Evolutionary conservation across 202 grass and related monocot species (phyloP).

Genomic region (Panicum hallii): DNA sequence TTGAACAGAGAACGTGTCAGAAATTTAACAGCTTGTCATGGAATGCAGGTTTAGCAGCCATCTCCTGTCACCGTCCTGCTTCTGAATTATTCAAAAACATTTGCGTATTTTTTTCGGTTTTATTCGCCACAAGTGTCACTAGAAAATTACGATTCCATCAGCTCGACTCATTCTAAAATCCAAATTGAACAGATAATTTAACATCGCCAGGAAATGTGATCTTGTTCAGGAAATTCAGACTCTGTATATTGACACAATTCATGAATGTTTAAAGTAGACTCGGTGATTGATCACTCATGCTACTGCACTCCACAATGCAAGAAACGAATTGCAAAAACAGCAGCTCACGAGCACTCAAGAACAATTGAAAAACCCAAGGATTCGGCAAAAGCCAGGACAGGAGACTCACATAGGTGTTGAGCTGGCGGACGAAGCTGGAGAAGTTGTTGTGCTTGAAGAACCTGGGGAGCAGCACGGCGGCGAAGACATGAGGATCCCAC

Average conservation of each 20-base stretch:
- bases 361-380: neutral
- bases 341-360: neutral
- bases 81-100: conserved; percentile 2
- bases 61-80: conserved; percentile 14
- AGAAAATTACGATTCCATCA: conserved; percentile 1
- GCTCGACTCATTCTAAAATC: neutral
- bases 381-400: neutral
- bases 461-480: conserved; percentile 69
- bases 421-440: conserved; percentile 90
- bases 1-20: conserved; percentile 65
- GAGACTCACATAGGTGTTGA: conserved; percentile 69
- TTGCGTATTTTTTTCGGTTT: conserved; percentile 1
- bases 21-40: conserved; percentile 33
- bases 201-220: neutral
- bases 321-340: neutral
- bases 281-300: neutral
- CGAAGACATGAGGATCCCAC: conserved; percentile 73
- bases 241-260: neutral
- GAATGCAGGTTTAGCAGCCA: conserved; percentile 1
- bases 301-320: conserved; percentile 12
- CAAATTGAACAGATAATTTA: neutral
- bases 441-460: conserved; percentile 95
- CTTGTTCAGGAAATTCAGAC: conserved; percentile 22
- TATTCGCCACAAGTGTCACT: neutral
- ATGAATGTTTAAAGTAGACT: neutral